Percentiles rank a stretch among this genome's conserved stretches.
phyloP scores from a whole-genome alignment of 768 basidiomycete species.

The Russula compacta region DNA sequence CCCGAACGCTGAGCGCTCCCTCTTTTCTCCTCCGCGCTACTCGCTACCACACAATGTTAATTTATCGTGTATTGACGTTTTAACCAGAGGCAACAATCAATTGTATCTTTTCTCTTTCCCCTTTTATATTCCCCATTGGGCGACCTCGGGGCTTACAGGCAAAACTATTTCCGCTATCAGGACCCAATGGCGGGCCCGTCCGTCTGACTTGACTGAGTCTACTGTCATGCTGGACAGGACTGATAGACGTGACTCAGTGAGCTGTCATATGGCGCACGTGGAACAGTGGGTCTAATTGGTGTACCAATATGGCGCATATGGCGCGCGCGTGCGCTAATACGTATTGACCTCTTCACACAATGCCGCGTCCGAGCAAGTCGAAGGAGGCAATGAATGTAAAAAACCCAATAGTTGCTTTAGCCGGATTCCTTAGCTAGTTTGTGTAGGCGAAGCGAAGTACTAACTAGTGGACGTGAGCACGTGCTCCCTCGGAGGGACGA shows the following conservation, averaged over 20 bases:
- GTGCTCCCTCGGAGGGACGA: too few relatives aligned
- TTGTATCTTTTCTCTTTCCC: conserved; percentile 1
- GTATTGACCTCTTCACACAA: too few relatives aligned
- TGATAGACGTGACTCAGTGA: not conserved
- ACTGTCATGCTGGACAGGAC: not conserved
- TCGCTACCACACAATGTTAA: conserved; percentile 5
- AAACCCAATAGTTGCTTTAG: not conserved
- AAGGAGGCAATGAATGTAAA: too few relatives aligned
- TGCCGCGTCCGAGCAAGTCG: too few relatives aligned
- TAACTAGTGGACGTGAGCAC: too few relatives aligned
- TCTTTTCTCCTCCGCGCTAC: not conserved
- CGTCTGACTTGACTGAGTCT: not conserved
- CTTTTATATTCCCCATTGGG: not conserved
- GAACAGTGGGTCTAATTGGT: too few relatives aligned
- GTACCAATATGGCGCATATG: too few relatives aligned
- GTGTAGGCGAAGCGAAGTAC: too few relatives aligned
- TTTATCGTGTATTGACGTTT: conserved; percentile 15
- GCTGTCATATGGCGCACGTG: too few relatives aligned
- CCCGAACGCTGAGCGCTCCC: not conserved
- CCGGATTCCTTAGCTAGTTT: not conserved
- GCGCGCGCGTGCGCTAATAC: too few relatives aligned
- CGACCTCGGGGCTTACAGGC: not conserved
- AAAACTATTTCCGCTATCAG: not conserved
- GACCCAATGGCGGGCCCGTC: not conserved
- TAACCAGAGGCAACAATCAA: conserved; percentile 7